Base-by-base conservation (phyloP, 1,284 basidiomycete genomes). In the Apiotrichum gracile region DNA sequence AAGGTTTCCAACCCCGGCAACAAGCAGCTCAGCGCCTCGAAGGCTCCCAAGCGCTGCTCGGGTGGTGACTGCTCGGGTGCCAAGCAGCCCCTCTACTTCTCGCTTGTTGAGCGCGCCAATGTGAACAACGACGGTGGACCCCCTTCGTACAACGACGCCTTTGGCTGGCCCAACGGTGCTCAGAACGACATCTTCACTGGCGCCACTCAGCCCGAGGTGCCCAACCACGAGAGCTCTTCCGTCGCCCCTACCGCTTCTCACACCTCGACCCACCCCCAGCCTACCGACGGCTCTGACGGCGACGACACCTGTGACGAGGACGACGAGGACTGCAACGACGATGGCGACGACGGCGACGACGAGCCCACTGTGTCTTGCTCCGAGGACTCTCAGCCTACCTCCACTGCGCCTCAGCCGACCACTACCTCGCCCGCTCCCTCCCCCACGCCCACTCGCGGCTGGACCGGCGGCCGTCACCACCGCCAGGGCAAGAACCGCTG, bases 161-260 rank as follows among this genome's bases (percentile, higher is more conserved):
- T 72, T 48, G 75, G 74, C 9, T 77, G 69, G 54, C 61, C 63
- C 52, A 62, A 77, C 52, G 76, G 76, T 24, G 73, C 75, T 33
- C 76, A 77, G 61, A 72, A 69, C 27, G 73, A 77, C 52, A 65
- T 77, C 24, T 77, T 70, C 53, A 66, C 64, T 9, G 59, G 54
- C 27, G 55, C 40, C 7, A 35, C 24, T 10, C 12, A 26, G n/a
- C n/a, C n/a, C n/a, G n/a, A n/a, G n/a, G n/a, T n/a, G n/a, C n/a
- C n/a, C n/a, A n/a, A n/a, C n/a, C n/a, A n/a, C n/a, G 21, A 42
- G 24, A 26, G 17, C 24, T 25, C 38, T 21, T 24, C 21, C 25
- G 9, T 12, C 13, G n/a, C 40, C 2, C 14, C 14, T 9, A 26
- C 40, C 25, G n/a, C 34, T 8, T 13, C 34, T n/a, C 16, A 2